Evolutionary conservation across 2,329 filamentous ascomycete genomes (phyloP).

Genomic region (Colletotrichum graminicola): DNA sequence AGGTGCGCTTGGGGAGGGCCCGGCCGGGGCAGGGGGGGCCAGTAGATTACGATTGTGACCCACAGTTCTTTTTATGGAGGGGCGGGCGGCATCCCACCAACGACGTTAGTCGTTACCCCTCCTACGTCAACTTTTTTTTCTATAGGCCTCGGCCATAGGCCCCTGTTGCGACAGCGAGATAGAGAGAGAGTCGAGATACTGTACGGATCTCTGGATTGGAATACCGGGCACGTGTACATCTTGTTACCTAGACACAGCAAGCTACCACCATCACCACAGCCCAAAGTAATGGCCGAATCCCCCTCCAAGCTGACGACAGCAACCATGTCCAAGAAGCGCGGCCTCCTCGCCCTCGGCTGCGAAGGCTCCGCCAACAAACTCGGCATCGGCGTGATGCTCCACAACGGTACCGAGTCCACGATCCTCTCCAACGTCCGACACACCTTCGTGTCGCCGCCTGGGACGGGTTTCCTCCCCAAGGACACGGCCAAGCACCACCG

Average conservation of each 20-base stretch:
- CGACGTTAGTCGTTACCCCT: constrained; percentile 31
- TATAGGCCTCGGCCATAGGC: constrained; percentile 20
- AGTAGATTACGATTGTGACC: neutral
- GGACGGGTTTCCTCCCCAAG: constrained; percentile 94
- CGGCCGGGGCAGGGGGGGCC: constrained; percentile 28
- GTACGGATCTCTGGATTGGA: neutral
- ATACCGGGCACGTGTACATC: neutral
- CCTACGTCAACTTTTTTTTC: constrained; percentile 40
- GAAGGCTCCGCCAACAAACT: constrained; percentile 99
- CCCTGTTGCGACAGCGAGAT: constrained; percentile 22
- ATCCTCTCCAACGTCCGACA: constrained; percentile 95
- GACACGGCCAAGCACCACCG: constrained; percentile 96
- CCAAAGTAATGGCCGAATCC: constrained; percentile 6
- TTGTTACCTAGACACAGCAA: neutral
- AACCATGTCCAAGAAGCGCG: constrained; percentile 51
- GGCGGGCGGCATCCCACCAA: constrained; percentile 35
- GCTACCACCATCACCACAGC: neutral
- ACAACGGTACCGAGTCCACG: constrained; percentile 69
- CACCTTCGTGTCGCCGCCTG: constrained; percentile 92
- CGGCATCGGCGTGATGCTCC: constrained; percentile 90
- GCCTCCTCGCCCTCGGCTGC: constrained; percentile 67
- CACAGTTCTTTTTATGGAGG: constrained; percentile 3
- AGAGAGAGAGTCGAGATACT: constrained; percentile 2
- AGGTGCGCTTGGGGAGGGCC: neutral
- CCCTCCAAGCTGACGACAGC: constrained; percentile 37